phyloP scores from a whole-genome alignment of 2,329 filamentous ascomycete species.

The Pseudogymnoascus sp. region DNA sequence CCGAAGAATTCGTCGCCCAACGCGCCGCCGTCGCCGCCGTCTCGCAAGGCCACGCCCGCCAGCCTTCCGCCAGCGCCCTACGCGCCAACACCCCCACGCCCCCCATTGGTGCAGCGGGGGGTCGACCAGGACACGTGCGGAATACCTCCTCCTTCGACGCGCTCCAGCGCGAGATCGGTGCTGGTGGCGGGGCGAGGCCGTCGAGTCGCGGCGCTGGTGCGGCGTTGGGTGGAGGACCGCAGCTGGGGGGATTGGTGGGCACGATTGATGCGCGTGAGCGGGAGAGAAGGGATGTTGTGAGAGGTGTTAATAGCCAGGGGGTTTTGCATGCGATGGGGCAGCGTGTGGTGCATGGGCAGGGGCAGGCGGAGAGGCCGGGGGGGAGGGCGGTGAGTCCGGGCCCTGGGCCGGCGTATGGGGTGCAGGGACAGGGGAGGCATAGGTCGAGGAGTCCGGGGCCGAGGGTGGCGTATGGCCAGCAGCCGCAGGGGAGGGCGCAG shows the following conservation, averaged over 20 bases:
- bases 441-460: background rate
- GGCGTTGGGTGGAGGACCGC: conserved; percentile 41
- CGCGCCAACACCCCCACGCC: no score
- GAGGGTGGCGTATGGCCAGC: background rate
- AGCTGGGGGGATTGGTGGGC: conserved; percentile 54
- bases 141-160: conserved; percentile 38
- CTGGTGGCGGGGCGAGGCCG: background rate
- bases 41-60: conserved; percentile 19
- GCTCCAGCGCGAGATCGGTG: conserved; percentile 31
- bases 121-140: conserved; percentile 25
- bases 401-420: background rate
- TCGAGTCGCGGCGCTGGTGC: background rate
- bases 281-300: conserved; percentile 63
- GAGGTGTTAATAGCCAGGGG: conserved; percentile 59
- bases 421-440: background rate
- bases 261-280: conserved; percentile 73
- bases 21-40: conserved; percentile 48
- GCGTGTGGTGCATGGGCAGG: conserved; percentile 26
- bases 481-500: background rate
- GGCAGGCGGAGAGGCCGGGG: background rate
- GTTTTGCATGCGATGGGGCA: conserved; percentile 67
- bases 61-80: no score
- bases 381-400: background rate
- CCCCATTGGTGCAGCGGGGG: no score
- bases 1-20: conserved; percentile 79